Evolutionary conservation across 371 early-diverging fungal species (phyloP), one percentile per base, ranked within the genome.

Genomic region (Actinomucor elegans): DNA sequence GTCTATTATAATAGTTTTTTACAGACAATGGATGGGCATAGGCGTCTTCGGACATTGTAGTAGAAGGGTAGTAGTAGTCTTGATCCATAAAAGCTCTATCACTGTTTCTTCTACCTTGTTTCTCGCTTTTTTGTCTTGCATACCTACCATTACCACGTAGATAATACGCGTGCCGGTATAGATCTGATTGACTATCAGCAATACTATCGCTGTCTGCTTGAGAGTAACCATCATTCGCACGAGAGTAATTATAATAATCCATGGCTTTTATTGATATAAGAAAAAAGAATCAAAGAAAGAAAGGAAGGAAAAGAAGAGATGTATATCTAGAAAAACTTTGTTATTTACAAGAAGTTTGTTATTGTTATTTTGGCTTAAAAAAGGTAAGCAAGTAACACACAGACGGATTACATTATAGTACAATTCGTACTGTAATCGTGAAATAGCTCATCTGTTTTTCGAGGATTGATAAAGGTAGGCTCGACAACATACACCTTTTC

Each of bases 371-470:
- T 5, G 14, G 41, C 26, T 41, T 41, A 41, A 41, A 41, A 41
- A 41, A 41, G 41, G 41, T 26, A 41, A 41, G n/a, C n/a, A n/a
- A n/a, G n/a, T n/a, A n/a, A n/a, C n/a, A n/a, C n/a, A n/a, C n/a
- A n/a, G n/a, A n/a, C 31, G 35, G n/a, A 47, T 38, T 38, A 71
- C 67, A 71, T 71, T 12, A 71, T 18, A 8, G 54, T 21, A 27
- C 71, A 71, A 11, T 57, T 55, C 10, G 40, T 36, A 37, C 55
- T 61, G n/a, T 57, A 43, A 12, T 64, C 59, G 18, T 14, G 15
- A 20, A 38, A 43, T n/a, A 58, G 10, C 5, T 58, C 42, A 0
- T 40, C 43, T 2, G 24, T 4, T 40, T 29, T 58, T 27, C 59
- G 32, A 20, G 64, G 64, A 18, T 58, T 54, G 4, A 64, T 3